Evolutionary conservation across 1,139 yeast genomes (phyloP), one percentile per base, ranked within the genome.

Genomic region (Geotrichum australiense): DNA sequence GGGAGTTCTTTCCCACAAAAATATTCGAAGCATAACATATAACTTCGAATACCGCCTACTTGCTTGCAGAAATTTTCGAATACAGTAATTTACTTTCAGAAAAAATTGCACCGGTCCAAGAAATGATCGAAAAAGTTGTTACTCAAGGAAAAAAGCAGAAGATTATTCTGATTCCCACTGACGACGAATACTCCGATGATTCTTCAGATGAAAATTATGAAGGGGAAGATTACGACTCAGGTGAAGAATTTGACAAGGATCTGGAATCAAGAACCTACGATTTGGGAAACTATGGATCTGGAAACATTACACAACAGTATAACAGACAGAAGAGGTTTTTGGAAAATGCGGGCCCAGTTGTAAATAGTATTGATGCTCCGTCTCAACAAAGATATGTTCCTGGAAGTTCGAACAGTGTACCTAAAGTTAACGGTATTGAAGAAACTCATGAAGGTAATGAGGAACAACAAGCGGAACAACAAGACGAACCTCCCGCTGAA

Each of bases 221-320:
- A 16, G 42, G 42, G 5, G 42, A 34, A 18, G 38, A 39, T 35
- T 39, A 39, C 23, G 37, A 39, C 31, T 39, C 42, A 1, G 31
- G 35, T 21, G 42, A 42, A 34, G 45, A 39, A 32, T 42, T 37
- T 38, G 39, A 33, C 22, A 26, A 27, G 23, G 45, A 42, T 20
- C 27, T 42, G 23, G 38, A 37, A 26, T 42, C 45, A 15, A 33
- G 42, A 25, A 34, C 42, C 3, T 31, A 34, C 18, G 50, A 40
- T 12, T 39, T 47, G n/a, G 50, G 42, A 11, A 43, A 42, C 2
- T 34, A 32, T 25, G 43, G 45, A 4, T 42, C 47, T 4, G 53
- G 51, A 14, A 47, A 52, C 33, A 46, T 52, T 19, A 50, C 56
- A 25, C 52, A 53, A 41, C 49, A 46, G 19, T 53, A 52, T 42